Evolutionary conservation across 2,329 filamentous ascomycete species (phyloP).

Genomic region (Davidsoniella virescens): DNA sequence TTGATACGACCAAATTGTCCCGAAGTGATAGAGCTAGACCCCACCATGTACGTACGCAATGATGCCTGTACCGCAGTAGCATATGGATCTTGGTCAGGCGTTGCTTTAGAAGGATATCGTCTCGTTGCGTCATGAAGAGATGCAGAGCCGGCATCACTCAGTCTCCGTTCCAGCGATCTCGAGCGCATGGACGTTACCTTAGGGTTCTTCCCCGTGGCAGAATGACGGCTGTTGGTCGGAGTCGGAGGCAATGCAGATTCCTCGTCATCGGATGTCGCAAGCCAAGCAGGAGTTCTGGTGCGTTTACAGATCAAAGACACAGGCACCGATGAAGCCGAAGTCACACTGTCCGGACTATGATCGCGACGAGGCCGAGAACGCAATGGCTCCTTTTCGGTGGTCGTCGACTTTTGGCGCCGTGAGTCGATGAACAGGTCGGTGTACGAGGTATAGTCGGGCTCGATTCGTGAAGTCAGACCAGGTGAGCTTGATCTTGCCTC

Average conservation of each 20-base stretch:
- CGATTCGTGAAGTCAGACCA: constrained; percentile 52
- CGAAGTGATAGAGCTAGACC: not conserved
- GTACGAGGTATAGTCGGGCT: constrained; percentile 40
- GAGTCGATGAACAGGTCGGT: not conserved
- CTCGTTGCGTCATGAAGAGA: too few species aligned
- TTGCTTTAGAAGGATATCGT: too few species aligned
- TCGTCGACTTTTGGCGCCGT: not conserved
- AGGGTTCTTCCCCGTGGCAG: too few species aligned
- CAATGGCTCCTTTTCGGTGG: not conserved
- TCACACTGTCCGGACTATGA: too few species aligned
- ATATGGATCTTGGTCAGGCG: too few species aligned
- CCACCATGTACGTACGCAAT: constrained; percentile 8
- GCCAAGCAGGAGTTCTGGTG: not conserved
- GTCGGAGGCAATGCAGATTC: not conserved
- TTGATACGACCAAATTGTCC: constrained; percentile 10
- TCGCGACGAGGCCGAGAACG: too few species aligned
- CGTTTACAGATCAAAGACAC: not conserved
- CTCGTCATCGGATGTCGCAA: not conserved
- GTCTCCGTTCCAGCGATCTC: too few species aligned
- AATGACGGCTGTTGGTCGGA: not conserved
- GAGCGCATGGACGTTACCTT: too few species aligned
- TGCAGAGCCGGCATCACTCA: too few species aligned
- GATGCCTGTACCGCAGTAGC: constrained; percentile 4
- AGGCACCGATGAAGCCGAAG: too few species aligned
- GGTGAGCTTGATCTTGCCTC: constrained; percentile 41